These are phyloP conservation scores for Cenchrus fungigraminus DNA, from an alignment of 176 grass and related monocot genomes.

Conservation along the genomic window DNA sequence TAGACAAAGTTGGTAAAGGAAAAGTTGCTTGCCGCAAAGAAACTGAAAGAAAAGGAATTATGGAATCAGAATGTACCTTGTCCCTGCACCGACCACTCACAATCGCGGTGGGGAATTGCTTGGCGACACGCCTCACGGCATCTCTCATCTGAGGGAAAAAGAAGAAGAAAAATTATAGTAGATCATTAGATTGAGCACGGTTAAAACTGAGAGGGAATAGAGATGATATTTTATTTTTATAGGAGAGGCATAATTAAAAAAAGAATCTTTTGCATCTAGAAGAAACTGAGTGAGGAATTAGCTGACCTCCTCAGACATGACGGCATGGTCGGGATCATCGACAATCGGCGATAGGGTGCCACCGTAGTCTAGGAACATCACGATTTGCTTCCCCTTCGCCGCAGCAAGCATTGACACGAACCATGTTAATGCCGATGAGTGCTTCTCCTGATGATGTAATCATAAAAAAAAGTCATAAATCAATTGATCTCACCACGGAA, in stretches of 20 bases:
- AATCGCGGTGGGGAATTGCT: constrained; percentile 88
- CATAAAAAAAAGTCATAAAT: not conserved
- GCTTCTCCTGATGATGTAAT: constrained; percentile 40
- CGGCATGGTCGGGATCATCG: constrained; percentile 74
- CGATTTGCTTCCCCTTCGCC: constrained; percentile 71
- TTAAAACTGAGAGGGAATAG: not conserved
- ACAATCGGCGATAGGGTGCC: constrained; percentile 93
- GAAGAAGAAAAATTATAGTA: too few relatives aligned
- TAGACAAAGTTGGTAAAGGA: too few relatives aligned
- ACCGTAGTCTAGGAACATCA: constrained; percentile 93
- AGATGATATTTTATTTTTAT: constrained; percentile 13
- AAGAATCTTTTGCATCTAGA: not conserved
- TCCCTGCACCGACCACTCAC: constrained; percentile 84
- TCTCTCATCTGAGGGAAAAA: constrained; percentile 67
- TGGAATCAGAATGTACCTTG: constrained; percentile 68
- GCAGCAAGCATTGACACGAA: constrained; percentile 50
- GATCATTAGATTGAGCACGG: not conserved
- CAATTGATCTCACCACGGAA: not conserved
- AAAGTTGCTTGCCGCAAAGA: not conserved
- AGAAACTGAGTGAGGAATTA: not conserved
- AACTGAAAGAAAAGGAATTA: not conserved
- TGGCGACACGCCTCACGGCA: constrained; percentile 59
- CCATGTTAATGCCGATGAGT: constrained; percentile 66
- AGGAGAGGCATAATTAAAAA: not conserved
- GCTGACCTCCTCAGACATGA: constrained; percentile 73